Evolutionary conservation across 352 stramenopile species (phyloP).

Genomic region (Plasmopara halstedii): DNA sequence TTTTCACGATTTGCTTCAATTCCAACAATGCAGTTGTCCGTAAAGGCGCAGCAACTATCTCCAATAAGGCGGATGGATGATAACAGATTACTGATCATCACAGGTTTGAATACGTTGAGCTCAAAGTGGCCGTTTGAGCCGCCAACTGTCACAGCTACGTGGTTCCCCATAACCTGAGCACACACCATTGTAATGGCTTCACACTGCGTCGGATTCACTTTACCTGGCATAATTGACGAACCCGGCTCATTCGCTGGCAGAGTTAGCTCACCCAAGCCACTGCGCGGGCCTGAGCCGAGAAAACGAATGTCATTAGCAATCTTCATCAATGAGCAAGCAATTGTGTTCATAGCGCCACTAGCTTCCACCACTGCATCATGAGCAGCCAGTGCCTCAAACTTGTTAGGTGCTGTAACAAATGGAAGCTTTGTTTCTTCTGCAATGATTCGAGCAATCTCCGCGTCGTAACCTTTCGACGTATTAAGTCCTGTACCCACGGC

Average conservation of each 20-base stretch:
- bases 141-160: slow-evolving; percentile 89
- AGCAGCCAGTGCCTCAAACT: slow-evolving; percentile 85
- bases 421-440: slow-evolving; percentile 89
- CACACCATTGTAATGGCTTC: slow-evolving; percentile 96
- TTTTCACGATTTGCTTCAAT: slow-evolving; percentile 87
- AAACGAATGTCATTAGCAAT: slow-evolving; percentile 76
- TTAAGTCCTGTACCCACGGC: slow-evolving; percentile 92
- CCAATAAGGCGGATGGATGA: slow-evolving; percentile 82
- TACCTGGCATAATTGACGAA: slow-evolving; percentile 70
- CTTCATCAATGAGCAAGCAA: slow-evolving; percentile 69
- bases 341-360: slow-evolving; percentile 64
- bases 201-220: slow-evolving; percentile 88
- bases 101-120: slow-evolving; percentile 97
- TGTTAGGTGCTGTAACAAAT: slow-evolving; percentile 96
- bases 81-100: slow-evolving; percentile 90
- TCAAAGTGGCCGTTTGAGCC: slow-evolving; percentile 95
- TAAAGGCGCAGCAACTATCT: slow-evolving; percentile 84
- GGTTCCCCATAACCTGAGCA: slow-evolving; percentile 94
- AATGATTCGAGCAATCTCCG: slow-evolving; percentile 89
- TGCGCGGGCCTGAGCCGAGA: slow-evolving; percentile 51
- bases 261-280: slow-evolving; percentile 51
- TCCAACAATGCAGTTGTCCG: slow-evolving; percentile 89
- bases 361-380: slow-evolving; percentile 64
- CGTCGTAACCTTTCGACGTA: slow-evolving; percentile 90
- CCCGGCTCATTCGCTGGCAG: slow-evolving; percentile 62